Evolutionary conservation across 2,329 filamentous ascomycete species (phyloP).

Genomic region (Xylariaceae sp.): DNA sequence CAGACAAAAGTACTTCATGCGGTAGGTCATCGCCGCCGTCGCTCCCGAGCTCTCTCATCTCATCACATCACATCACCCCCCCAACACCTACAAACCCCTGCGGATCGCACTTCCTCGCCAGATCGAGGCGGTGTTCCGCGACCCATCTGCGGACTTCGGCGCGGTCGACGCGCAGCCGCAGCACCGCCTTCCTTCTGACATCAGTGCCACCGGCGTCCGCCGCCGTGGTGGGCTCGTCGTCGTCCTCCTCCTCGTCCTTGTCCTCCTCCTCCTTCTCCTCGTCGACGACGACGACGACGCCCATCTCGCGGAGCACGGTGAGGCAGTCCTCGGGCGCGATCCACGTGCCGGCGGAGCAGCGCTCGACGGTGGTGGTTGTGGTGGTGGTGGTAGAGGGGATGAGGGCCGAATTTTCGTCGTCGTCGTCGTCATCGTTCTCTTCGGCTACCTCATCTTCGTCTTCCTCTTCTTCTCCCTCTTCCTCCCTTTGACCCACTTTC

Average conservation of each 20-base stretch:
- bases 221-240: not conserved
- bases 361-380: constrained; percentile 55
- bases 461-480: constrained; percentile 29
- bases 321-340: constrained; percentile 82
- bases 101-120: constrained; percentile 62
- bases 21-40: too few species aligned
- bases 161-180: constrained; percentile 45
- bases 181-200: constrained; percentile 30
- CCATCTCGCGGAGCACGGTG: constrained; percentile 71
- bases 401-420: too few species aligned
- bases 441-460: too few species aligned
- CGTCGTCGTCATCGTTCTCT: too few species aligned
- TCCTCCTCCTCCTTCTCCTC: constrained; percentile 20
- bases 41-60: too few species aligned
- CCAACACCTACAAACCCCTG: constrained; percentile 67
- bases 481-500: not conserved
- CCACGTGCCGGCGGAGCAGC: constrained; percentile 71
- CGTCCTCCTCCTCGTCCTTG: constrained; percentile 2
- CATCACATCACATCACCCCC: too few species aligned
- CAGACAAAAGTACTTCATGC: too few species aligned
- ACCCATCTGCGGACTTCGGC: constrained; percentile 60
- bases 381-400: too few species aligned
- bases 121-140: constrained; percentile 49
- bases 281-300: constrained; percentile 39
- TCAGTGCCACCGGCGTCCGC: too few species aligned